Base-by-base conservation (phyloP, 352 stramenopile species). In the Globisporangium recalcitrans region DNA sequence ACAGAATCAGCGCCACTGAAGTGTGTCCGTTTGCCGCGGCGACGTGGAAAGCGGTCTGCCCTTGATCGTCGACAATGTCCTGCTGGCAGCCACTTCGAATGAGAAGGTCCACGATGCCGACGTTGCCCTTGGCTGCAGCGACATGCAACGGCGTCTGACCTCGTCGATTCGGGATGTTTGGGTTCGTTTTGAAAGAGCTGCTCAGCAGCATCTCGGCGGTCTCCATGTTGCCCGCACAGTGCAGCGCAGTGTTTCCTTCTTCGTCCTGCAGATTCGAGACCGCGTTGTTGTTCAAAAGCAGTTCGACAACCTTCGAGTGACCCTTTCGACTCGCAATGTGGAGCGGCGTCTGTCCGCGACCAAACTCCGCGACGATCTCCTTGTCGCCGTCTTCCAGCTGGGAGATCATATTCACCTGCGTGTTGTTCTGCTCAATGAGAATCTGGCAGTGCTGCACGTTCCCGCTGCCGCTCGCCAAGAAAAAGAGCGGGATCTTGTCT, bases 181-280 rank as follows among this genome's bases (percentile, higher is more conserved):
- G 71, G 51, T 93, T 93, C 24, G 81, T 92, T 36, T 75, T 74
- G 46, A 84, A 89, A 8, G 78, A 58, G 34, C 51, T 78, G 42
- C 74, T 78, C 8, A 94, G 42, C 24, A 94, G 64, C 4, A 84
- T 76, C 32, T 89, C 72, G 16, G 82, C 86, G 2, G 82, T 87
- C 58, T 85, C 78, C 4, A 87, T 72, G 52, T 87, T 91, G 34
- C 68, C 70, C 0, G 82, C 84, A 58, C 75, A 78, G 52, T 95
- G 86, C 26, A 95, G 63, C 14, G 86, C 68, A 16, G 86, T 95
- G 52, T 95, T 95, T 22, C 86, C 86, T 68, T 95, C 82, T 16
- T 84, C 70, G 31, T 93, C 86, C 42, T 82, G 82, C 10, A 91
- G 63, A 60, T 95, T 95, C 0, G 83, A 77, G 1, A 81, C 83